Percentiles rank a stretch among this genome's conserved stretches.
Evolutionary conservation across 2,329 filamentous ascomycete species (phyloP).

Genomic region (Aspergillus pseudoterreus): DNA sequence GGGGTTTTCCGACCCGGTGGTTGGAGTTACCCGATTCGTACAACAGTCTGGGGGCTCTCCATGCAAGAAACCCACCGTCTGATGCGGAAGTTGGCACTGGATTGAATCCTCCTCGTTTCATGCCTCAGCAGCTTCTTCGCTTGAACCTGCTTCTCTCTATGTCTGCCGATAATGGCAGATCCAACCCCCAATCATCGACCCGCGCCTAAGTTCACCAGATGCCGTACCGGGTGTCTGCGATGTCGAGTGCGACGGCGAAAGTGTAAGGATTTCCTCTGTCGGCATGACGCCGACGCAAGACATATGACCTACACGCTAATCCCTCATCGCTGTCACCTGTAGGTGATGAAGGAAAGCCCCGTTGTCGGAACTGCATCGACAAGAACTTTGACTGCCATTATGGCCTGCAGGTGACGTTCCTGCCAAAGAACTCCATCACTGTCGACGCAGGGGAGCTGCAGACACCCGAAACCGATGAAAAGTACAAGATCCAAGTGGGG

Average conservation of each 20-base stretch:
- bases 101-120: neutral
- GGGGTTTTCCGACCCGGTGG: neutral
- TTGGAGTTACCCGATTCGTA: neutral
- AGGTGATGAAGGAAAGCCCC: slow-evolving; percentile 52
- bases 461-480: slow-evolving; percentile 1
- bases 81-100: neutral
- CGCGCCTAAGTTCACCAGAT: slow-evolving; percentile 15
- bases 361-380: slow-evolving; percentile 47
- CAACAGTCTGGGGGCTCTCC: neutral
- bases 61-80: neutral
- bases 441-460: slow-evolving; percentile 19
- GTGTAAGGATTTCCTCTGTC: slow-evolving; percentile 32
- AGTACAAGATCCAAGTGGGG: slow-evolving; percentile 21
- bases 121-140: neutral
- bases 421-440: slow-evolving; percentile 49
- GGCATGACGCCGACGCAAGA: neutral
- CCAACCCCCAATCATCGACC: neutral
- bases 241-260: slow-evolving; percentile 49
- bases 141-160: neutral
- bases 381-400: slow-evolving; percentile 50
- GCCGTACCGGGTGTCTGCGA: slow-evolving; percentile 47
- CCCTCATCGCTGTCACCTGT: neutral
- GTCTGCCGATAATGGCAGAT: slow-evolving; percentile 1
- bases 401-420: slow-evolving; percentile 46
- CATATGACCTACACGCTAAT: neutral